These are phyloP conservation scores for Clavispora vitiphila DNA, from an alignment of 805 yeast species.

Conservation along the genomic window DNA sequence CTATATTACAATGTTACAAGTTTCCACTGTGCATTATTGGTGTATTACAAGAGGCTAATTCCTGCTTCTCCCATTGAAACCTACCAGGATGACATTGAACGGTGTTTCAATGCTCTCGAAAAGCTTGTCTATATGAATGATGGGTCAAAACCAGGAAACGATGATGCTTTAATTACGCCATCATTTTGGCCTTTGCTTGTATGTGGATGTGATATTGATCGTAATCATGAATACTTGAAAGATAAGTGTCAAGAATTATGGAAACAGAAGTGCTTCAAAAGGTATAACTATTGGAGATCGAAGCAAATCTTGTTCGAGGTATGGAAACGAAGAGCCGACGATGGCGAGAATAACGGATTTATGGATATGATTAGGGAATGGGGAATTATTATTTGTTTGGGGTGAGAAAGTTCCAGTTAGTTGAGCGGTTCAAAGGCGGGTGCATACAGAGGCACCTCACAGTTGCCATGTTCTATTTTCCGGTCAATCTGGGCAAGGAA, in stretches of 20 bases:
- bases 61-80: constrained; percentile 33
- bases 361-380: constrained; percentile 52
- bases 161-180: constrained; percentile 22
- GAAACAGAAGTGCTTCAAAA: constrained; percentile 21
- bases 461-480: constrained; percentile 6
- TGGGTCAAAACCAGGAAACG: background rate
- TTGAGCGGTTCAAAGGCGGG: background rate
- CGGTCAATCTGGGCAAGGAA: constrained; percentile 5
- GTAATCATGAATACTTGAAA: constrained; percentile 25
- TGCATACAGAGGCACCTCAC: constrained; percentile 2
- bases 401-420: constrained; percentile 12
- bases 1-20: constrained; percentile 32
- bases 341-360: constrained; percentile 39
- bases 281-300: constrained; percentile 47
- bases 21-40: constrained; percentile 39
- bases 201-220: constrained; percentile 24
- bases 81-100: constrained; percentile 31
- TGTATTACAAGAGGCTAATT: constrained; percentile 44
- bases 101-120: constrained; percentile 33
- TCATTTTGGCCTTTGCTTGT: constrained; percentile 47
- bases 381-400: constrained; percentile 41
- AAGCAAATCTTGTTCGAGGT: constrained; percentile 50
- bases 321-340: constrained; percentile 39
- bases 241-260: constrained; percentile 28
- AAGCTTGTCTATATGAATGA: constrained; percentile 15